A percentile compares a stretch with the other conserved stretches of the same genome.
phyloP scores from a whole-genome alignment of 1,284 basidiomycete genomes.

The Pisolithus thermaeus region DNA sequence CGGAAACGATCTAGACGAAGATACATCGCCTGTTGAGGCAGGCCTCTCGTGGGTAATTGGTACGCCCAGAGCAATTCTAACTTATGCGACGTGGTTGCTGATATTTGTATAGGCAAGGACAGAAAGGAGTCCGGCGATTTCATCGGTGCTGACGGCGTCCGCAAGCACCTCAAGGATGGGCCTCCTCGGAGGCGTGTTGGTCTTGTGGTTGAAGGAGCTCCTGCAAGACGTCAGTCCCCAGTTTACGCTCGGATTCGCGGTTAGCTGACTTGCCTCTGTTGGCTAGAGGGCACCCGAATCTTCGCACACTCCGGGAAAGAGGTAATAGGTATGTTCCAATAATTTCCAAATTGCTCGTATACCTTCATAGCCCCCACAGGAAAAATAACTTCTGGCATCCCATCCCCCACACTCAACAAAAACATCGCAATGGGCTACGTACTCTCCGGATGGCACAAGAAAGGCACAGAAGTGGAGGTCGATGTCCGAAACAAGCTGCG shows the following conservation, averaged over 20 bases:
- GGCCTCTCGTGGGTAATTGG: constrained; percentile 93
- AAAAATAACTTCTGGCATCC: constrained; percentile 89
- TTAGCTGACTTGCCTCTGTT: constrained; percentile 2
- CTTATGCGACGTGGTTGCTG: background rate
- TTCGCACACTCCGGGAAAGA: constrained; percentile 51
- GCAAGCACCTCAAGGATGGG: constrained; percentile 77
- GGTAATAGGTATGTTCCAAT: constrained; percentile 46
- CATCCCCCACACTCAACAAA: constrained; percentile 83
- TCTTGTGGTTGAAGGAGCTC: constrained; percentile 74
- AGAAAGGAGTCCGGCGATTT: constrained; percentile 69
- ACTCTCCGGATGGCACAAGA: constrained; percentile 77
- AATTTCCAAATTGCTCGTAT: constrained; percentile 2
- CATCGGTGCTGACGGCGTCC: constrained; percentile 76
- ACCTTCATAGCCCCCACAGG: constrained; percentile 36
- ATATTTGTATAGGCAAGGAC: constrained; percentile 58
- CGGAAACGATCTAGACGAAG: constrained; percentile 92
- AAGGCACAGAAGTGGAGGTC: constrained; percentile 77
- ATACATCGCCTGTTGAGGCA: constrained; percentile 84
- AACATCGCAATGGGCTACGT: constrained; percentile 99
- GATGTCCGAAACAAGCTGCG: constrained; percentile 74
- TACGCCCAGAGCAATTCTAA: constrained; percentile 28
- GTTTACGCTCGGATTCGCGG: constrained; percentile 1
- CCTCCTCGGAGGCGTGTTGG: constrained; percentile 80
- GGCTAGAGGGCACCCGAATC: constrained; percentile 76
- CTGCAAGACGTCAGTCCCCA: constrained; percentile 42